These are phyloP conservation scores for Sextonia rubra DNA, from an alignment of 164 flowering plant species.

Conservation along the genomic window DNA sequence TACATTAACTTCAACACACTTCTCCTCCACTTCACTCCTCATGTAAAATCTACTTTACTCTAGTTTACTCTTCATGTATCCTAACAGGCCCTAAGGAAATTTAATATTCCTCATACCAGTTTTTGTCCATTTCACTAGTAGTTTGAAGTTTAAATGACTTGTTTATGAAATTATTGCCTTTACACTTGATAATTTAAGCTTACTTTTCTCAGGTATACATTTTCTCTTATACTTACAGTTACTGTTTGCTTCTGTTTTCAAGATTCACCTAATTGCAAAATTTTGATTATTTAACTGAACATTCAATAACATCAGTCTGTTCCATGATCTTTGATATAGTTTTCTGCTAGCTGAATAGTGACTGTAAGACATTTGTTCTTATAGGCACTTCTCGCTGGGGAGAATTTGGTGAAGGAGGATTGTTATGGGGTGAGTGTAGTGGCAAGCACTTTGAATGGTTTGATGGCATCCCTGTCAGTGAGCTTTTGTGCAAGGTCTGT, in stretches of 20 bases:
- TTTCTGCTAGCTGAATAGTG: background rate
- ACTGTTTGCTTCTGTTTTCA: too few relatives aligned
- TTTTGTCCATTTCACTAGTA: background rate
- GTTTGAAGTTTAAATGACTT: background rate
- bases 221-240: background rate
- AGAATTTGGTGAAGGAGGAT: slow-evolving; percentile 96
- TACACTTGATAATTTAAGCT: background rate
- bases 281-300: too few relatives aligned
- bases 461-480: slow-evolving; percentile 62
- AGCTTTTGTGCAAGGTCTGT: slow-evolving; percentile 66
- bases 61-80: too few relatives aligned
- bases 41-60: too few relatives aligned
- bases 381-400: slow-evolving; percentile 96
- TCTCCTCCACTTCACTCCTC: too few relatives aligned
- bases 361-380: background rate
- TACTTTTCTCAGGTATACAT: background rate
- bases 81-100: too few relatives aligned
- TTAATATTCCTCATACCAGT: too few relatives aligned
- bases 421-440: slow-evolving; percentile 92
- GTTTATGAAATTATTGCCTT: background rate
- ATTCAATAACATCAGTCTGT: background rate
- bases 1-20: too few relatives aligned
- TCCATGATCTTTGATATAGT: slow-evolving; percentile 4
- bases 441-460: slow-evolving; percentile 89
- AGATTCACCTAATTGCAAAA: too few relatives aligned